These are phyloP conservation scores for Yamadazyma kanchanaburiensis DNA, from an alignment of 1,139 yeast genomes.

Conservation along the genomic window DNA sequence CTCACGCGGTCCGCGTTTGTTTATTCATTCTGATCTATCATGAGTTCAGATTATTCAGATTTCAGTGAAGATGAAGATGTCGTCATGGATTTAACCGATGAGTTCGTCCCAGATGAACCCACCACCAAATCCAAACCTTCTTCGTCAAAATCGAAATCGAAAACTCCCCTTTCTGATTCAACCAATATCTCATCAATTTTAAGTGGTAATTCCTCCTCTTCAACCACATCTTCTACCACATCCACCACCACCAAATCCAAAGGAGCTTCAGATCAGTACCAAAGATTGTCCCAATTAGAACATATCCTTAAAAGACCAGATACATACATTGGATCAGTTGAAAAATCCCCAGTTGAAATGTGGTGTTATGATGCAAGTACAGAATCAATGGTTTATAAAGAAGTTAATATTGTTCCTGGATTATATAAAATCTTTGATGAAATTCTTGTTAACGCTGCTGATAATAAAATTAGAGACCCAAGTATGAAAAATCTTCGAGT, in stretches of 20 bases:
- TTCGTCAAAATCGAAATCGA: slow-evolving; percentile 9
- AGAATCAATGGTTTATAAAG: slow-evolving; percentile 68
- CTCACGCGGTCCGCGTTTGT: too few relatives aligned
- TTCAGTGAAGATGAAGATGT: slow-evolving; percentile 13
- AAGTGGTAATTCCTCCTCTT: not conserved
- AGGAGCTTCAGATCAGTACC: slow-evolving; percentile 75
- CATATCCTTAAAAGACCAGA: slow-evolving; percentile 97
- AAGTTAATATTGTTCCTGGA: slow-evolving; percentile 89
- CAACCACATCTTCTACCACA: slow-evolving; percentile 1
- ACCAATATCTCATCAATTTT: slow-evolving; percentile 18
- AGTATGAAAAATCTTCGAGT: slow-evolving; percentile 84
- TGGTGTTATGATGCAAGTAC: slow-evolving; percentile 79
- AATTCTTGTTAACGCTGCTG: slow-evolving; percentile 96
- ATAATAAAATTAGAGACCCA: slow-evolving; percentile 94
- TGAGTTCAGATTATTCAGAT: slow-evolving; percentile 18
- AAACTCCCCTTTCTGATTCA: slow-evolving; percentile 22
- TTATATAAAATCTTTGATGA: slow-evolving; percentile 96
- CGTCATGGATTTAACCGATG: slow-evolving; percentile 11
- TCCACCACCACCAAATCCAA: slow-evolving; percentile 4
- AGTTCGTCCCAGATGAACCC: slow-evolving; percentile 2
- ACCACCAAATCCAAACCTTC: slow-evolving; percentile 7
- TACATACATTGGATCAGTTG: slow-evolving; percentile 95
- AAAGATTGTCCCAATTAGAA: slow-evolving; percentile 88
- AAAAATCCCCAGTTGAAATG: slow-evolving; percentile 71
- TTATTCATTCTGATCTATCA: too few relatives aligned